These are phyloP conservation scores for Curvularia sp. DNA, from an alignment of 2,329 filamentous ascomycete species.

Conservation along the genomic window DNA sequence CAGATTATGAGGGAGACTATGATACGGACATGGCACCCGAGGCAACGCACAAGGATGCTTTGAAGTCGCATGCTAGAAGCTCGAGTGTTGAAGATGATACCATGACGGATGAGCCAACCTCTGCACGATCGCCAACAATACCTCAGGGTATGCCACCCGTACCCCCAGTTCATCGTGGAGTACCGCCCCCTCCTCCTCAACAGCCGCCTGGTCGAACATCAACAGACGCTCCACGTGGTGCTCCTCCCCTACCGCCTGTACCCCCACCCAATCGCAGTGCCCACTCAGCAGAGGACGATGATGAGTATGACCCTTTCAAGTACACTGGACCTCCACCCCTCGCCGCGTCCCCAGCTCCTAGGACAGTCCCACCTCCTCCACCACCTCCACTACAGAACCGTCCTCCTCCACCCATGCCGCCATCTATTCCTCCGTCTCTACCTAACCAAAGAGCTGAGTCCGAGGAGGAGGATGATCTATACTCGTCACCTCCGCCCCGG, in stretches of 20 bases:
- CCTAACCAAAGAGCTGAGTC: constrained; percentile 37
- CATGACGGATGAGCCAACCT: constrained; percentile 61
- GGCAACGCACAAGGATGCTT: constrained; percentile 89
- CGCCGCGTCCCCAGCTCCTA: constrained; percentile 42
- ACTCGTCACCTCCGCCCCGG: constrained; percentile 44
- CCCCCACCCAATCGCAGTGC: constrained; percentile 67
- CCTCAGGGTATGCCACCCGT: constrained; percentile 45
- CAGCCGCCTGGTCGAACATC: constrained; percentile 66
- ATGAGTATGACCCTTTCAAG: constrained; percentile 73
- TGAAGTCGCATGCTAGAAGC: constrained; percentile 81
- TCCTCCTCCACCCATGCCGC: constrained; percentile 45
- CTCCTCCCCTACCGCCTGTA: constrained; percentile 69
- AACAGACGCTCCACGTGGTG: constrained; percentile 70
- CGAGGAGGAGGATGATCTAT: constrained; percentile 49
- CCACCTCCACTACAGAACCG: constrained; percentile 44
- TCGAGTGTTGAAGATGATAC: constrained; percentile 74
- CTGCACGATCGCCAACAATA: constrained; percentile 49
- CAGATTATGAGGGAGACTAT: constrained; percentile 96
- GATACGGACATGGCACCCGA: constrained; percentile 97
- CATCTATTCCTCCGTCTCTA: constrained; percentile 40
- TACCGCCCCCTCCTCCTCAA: constrained; percentile 65
- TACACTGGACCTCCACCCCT: constrained; percentile 49
- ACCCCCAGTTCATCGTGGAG: constrained; percentile 49
- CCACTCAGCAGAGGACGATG: constrained; percentile 51
- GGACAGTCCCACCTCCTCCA: constrained; percentile 47